A percentile compares a stretch with the other conserved stretches of the same genome.
These are phyloP conservation scores for Allium cepa DNA, from an alignment of 106 monocot species.

Conservation along the genomic window DNA sequence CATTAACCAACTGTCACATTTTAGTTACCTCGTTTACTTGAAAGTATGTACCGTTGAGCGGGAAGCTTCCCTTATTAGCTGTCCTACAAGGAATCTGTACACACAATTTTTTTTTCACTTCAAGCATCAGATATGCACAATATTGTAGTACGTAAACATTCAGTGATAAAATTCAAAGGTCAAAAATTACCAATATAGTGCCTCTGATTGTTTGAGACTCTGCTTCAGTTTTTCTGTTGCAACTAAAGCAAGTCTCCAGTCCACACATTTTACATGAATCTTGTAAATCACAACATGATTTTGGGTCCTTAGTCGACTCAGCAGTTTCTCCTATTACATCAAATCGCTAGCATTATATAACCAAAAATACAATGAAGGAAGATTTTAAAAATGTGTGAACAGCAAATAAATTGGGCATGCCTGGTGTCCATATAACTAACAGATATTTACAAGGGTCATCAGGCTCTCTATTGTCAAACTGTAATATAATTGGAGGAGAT, in stretches of 20 bases:
- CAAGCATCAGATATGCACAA: too few species aligned
- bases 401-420: constrained; percentile 13
- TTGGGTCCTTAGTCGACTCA: constrained; percentile 32
- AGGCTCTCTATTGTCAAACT: constrained; percentile 41
- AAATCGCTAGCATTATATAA: not conserved
- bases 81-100: too few species aligned
- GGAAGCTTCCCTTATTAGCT: too few species aligned
- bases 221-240: constrained; percentile 48
- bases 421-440: constrained; percentile 59
- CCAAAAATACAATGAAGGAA: not conserved
- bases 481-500: not conserved
- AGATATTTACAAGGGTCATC: constrained; percentile 57
- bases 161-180: too few species aligned
- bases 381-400: not conserved
- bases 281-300: too few species aligned
- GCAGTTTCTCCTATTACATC: constrained; percentile 45
- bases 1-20: too few species aligned
- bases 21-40: too few species aligned
- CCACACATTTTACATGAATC: constrained; percentile 31
- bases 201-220: constrained; percentile 39
- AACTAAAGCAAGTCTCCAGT: constrained; percentile 36
- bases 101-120: too few species aligned
- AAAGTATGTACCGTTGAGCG: too few species aligned
- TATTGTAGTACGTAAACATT: too few species aligned
- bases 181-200: constrained; percentile 34